Conservation (phyloP, 192 early-diverging fungal species). For the Coemansia umbellata region DNA sequence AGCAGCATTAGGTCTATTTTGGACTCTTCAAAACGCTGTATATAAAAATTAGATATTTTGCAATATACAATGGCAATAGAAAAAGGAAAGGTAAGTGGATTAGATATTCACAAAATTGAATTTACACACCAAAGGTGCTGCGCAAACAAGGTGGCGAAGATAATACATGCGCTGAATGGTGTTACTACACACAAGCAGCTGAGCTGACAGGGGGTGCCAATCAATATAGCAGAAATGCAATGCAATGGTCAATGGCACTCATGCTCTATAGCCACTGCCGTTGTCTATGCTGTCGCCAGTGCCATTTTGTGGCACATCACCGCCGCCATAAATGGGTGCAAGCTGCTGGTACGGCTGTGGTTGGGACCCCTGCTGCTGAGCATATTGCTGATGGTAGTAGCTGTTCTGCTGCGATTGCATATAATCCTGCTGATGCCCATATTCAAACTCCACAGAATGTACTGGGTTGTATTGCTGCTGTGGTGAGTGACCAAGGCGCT, state of each 20-base stretch:
- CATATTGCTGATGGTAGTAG: background rate
- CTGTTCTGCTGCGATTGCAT: conserved; percentile 1
- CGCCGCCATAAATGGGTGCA: background rate
- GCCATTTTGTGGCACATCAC: background rate
- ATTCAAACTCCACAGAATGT: background rate
- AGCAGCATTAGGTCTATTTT: too few relatives aligned
- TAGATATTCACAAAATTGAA: conserved; percentile 40
- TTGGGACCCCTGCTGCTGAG: background rate
- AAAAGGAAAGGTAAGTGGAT: background rate
- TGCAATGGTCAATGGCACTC: too few relatives aligned
- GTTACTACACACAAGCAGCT: too few relatives aligned
- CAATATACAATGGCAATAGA: background rate
- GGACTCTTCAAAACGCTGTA: background rate
- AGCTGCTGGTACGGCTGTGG: conserved; percentile 2
- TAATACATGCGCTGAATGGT: too few relatives aligned
- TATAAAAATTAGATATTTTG: background rate
- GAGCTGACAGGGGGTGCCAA: too few relatives aligned
- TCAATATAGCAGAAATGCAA: too few relatives aligned
- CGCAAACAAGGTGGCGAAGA: too few relatives aligned
- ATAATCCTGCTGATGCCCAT: conserved; percentile 6
- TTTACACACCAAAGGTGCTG: too few relatives aligned
- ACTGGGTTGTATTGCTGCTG: conserved; percentile 14
- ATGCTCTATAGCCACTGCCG: conserved; percentile 5
- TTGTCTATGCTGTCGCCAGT: conserved; percentile 13
- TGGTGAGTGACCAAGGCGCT: background rate